Conservation (phyloP, 2,329 filamentous ascomycete genomes). For the Aspergillus cejpii region DNA sequence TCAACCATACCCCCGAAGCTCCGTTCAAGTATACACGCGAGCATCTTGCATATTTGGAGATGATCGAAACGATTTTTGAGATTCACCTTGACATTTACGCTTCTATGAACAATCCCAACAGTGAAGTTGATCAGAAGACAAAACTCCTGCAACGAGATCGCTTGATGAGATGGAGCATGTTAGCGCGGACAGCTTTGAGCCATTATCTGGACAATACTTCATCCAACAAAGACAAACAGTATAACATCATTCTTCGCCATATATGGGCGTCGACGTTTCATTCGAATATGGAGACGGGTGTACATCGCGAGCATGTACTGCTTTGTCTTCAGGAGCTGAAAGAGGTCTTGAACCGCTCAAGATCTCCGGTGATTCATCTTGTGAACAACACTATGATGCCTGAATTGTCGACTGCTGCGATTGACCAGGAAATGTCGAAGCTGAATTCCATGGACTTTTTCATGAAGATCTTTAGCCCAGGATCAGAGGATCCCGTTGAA, state of each 20-base stretch:
- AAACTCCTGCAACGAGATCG: constrained; percentile 52
- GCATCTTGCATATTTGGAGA: constrained; percentile 42
- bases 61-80: constrained; percentile 58
- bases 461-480: constrained; percentile 76
- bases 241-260: constrained; percentile 52
- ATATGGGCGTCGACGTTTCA: constrained; percentile 61
- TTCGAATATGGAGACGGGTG: constrained; percentile 51
- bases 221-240: constrained; percentile 25
- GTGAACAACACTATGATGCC: constrained; percentile 85
- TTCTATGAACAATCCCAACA: constrained; percentile 55
- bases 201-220: constrained; percentile 32
- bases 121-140: constrained; percentile 48
- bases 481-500: constrained; percentile 69
- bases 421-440: constrained; percentile 85
- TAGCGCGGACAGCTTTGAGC: constrained; percentile 51
- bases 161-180: constrained; percentile 53
- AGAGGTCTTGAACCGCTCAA: constrained; percentile 44
- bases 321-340: constrained; percentile 59
- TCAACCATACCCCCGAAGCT: constrained; percentile 15
- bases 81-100: constrained; percentile 61
- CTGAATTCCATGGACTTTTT: constrained; percentile 97
- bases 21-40: constrained; percentile 25
- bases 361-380: constrained; percentile 52
- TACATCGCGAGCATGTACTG: constrained; percentile 54
- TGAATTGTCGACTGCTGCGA: constrained; percentile 71